Base-by-base conservation (phyloP, 1,284 basidiomycete species). In the Leccinum pachyderme region DNA sequence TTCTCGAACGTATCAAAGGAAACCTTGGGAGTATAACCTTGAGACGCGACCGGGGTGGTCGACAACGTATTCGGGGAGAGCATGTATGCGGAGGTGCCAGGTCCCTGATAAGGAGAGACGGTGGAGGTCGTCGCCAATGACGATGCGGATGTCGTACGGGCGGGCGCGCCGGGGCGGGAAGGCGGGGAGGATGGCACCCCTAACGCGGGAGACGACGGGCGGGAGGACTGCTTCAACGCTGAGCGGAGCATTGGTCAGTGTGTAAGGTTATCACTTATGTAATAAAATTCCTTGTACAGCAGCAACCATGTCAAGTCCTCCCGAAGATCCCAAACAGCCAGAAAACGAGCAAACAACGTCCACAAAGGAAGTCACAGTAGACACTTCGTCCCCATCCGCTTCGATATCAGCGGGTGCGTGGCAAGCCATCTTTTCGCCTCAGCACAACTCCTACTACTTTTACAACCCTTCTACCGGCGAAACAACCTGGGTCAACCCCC, bases 401-500 rank as follows among this genome's bases (percentile, higher is more conserved):
- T 12, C 56, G n/a, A 25, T 69, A 28, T 58, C 65, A 22, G 64
- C 71, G 2, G 75, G 70, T 27, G 73, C 79, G 59, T 95, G 93
- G 93, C 92, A 94, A 72, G 92, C 93, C 27, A 83, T 95, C 39
- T 95, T 83, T 77, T 86, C 92, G 1, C 82, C 90, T 0, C 79
- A 86, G 57, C 84, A 91, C 74, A 89, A 84, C 71, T 82, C 89
- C 15, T 95, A 93, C 76, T 95, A 95, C 73, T 95, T 95, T 75
- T 91, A 83, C 81, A 95, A 95, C 73, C 62, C 83, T 12, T 71
- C 75, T 54, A 93, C 91, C 0, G 78, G 87, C 56, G 85, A 93
- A 73, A 94, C 92, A 33, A 95, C 93, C 24, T 95, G 93, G 93
- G 77, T 78, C 39, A 95, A 95, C 67, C 93, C 93, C 7, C 78